These are phyloP conservation scores for Liriodendron chinense DNA, from an alignment of 164 flowering plant genomes.

Conservation along the genomic window DNA sequence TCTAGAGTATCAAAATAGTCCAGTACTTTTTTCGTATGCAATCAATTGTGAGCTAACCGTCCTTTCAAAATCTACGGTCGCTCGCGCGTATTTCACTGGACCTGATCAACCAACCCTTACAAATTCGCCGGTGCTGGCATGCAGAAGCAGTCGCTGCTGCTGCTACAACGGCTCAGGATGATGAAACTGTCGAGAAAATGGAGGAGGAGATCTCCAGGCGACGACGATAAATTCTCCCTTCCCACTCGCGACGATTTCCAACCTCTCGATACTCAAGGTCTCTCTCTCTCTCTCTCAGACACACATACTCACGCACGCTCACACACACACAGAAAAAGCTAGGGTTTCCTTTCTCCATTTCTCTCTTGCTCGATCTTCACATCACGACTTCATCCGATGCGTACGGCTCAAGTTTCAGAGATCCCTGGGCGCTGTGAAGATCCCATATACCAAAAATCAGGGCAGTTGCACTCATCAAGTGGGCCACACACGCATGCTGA, in stretches of 20 bases:
- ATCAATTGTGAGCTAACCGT: no score
- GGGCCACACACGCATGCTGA: no score
- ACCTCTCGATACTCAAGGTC: constrained; percentile 76
- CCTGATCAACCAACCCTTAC: not conserved
- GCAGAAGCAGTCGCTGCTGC: not conserved
- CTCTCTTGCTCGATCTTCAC: not conserved
- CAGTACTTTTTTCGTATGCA: no score
- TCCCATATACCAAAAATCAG: no score
- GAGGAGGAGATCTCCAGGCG: constrained; percentile 27
- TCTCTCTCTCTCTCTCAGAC: constrained; percentile 7
- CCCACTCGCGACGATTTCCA: constrained; percentile 55
- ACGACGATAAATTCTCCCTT: constrained; percentile 46
- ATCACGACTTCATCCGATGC: no score
- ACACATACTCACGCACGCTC: no score
- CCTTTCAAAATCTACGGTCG: no score
- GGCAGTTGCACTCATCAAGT: no score
- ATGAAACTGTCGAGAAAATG: constrained; percentile 41
- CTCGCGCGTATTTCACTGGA: no score
- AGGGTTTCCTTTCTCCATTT: constrained; percentile 1
- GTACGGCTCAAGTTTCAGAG: no score
- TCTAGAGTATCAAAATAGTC: no score
- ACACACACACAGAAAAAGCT: not conserved
- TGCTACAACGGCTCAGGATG: constrained; percentile 23
- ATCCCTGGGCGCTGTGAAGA: no score
- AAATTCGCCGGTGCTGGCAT: not conserved